Percentiles rank a stretch among this genome's conserved stretches.
Conservation (phyloP, 306 rosid genomes). For the Luffa aegyptiaca region DNA sequence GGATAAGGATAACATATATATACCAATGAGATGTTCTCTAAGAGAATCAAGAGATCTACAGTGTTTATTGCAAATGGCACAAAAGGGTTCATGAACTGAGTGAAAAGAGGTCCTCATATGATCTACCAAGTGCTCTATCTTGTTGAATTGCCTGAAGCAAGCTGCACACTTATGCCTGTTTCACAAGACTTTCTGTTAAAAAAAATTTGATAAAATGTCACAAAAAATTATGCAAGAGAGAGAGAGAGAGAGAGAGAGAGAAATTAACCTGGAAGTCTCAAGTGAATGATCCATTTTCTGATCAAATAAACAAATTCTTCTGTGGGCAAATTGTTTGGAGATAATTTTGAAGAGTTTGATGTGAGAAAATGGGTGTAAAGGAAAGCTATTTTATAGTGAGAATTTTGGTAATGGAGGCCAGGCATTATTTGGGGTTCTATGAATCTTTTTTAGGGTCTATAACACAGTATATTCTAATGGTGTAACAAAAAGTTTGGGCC, state of each 20-base stretch:
- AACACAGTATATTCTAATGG: not conserved
- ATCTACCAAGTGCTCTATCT: constrained; percentile 84
- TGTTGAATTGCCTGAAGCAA: constrained; percentile 86
- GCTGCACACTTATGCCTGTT: constrained; percentile 93
- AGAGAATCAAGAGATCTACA: constrained; percentile 93
- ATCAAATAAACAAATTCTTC: not conserved
- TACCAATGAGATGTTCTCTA: constrained; percentile 82
- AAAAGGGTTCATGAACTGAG: constrained; percentile 82
- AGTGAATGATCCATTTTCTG: constrained; percentile 27
- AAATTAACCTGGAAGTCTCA: constrained; percentile 53
- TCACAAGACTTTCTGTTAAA: not conserved
- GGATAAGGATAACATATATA: constrained; percentile 1
- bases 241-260: constrained; percentile 11
- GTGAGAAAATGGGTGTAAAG: not conserved
- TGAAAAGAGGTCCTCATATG: constrained; percentile 91
- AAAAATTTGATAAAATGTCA: not conserved
- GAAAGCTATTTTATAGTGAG: not conserved
- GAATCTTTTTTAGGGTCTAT: not conserved
- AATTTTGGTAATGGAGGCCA: not conserved
- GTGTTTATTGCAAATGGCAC: constrained; percentile 83
- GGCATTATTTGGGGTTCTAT: not conserved
- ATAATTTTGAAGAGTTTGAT: not conserved
- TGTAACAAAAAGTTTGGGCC: not conserved
- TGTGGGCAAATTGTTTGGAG: not conserved
- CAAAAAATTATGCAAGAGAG: not conserved